phyloP scores from a whole-genome alignment of 768 basidiomycete genomes.

The Cyclocybe aegerita region DNA sequence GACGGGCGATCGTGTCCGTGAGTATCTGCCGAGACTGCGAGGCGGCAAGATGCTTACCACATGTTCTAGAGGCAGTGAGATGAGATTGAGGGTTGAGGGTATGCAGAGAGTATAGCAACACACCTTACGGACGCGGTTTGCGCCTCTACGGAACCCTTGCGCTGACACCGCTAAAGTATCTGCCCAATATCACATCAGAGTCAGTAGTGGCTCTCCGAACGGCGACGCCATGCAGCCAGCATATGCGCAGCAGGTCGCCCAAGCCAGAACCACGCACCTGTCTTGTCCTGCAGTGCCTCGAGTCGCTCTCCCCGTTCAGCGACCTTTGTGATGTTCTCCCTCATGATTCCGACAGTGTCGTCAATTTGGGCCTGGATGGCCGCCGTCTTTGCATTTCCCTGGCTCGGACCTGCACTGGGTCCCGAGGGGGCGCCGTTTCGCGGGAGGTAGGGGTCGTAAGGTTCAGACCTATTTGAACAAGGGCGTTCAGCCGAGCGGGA shows the following conservation, averaged over 20 bases:
- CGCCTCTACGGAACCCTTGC: slow-evolving; percentile 97
- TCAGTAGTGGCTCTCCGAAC: neutral
- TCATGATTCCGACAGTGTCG: slow-evolving; percentile 96
- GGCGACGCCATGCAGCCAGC: neutral
- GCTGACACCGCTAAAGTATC: slow-evolving; percentile 97
- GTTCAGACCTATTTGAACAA: slow-evolving; percentile 75
- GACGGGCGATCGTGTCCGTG: slow-evolving; percentile 6
- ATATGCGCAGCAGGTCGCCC: neutral
- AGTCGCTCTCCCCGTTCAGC: slow-evolving; percentile 93
- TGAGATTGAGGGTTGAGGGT: slow-evolving; percentile 4
- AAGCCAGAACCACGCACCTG: slow-evolving; percentile 58
- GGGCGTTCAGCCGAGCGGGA: neutral
- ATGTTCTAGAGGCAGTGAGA: slow-evolving; percentile 58
- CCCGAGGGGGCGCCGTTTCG: slow-evolving; percentile 71
- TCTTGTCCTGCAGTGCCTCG: slow-evolving; percentile 96
- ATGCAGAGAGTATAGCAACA: slow-evolving; percentile 23
- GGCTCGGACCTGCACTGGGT: slow-evolving; percentile 41
- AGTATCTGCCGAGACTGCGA: neutral
- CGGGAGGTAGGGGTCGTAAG: slow-evolving; percentile 98
- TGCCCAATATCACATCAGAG: slow-evolving; percentile 26
- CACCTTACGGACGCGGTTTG: slow-evolving; percentile 96
- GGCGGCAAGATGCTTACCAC: slow-evolving; percentile 61
- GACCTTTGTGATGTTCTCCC: slow-evolving; percentile 95
- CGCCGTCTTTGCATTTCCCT: slow-evolving; percentile 82
- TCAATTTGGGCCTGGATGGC: slow-evolving; percentile 98